Conservation (phyloP, 106 monocot species). For the Allium sativum region DNA sequence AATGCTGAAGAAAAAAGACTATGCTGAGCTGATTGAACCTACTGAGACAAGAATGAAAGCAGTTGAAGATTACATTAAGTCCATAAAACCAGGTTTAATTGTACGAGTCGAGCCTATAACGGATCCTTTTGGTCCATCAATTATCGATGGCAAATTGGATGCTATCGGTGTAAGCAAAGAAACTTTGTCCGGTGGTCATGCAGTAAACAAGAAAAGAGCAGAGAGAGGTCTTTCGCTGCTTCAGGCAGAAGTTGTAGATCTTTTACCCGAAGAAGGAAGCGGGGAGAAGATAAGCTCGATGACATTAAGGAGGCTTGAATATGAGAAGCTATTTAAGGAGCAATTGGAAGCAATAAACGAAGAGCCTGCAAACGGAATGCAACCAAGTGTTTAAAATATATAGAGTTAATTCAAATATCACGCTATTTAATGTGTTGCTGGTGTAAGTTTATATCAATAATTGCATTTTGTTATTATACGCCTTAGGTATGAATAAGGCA, state of each 20-base stretch:
- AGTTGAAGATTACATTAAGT: conserved; percentile 61
- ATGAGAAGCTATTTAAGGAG: conserved; percentile 10
- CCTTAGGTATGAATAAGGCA: no score
- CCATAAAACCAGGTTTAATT: conserved; percentile 41
- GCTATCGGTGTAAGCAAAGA: conserved; percentile 75
- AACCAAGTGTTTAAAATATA: no score
- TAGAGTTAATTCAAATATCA: no score
- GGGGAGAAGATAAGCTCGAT: conserved; percentile 61
- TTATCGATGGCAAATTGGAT: conserved; percentile 53
- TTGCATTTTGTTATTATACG: no score
- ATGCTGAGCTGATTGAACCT: conserved; percentile 45
- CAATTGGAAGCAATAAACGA: conserved; percentile 3
- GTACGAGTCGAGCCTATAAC: conserved; percentile 62
- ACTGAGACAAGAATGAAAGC: conserved; percentile 50
- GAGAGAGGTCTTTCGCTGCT: conserved; percentile 47
- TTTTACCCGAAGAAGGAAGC: conserved; percentile 27
- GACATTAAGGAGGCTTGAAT: conserved; percentile 47
- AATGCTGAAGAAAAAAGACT: conserved; percentile 53
- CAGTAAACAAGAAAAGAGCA: conserved; percentile 64
- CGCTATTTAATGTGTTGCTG: no score
- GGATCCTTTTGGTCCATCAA: conserved; percentile 69
- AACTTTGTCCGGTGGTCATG: conserved; percentile 54
- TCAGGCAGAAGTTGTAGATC: conserved; percentile 64
- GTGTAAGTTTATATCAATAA: no score
- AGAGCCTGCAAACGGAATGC: no score